Percentiles rank a stretch among this genome's conserved stretches.
These are phyloP conservation scores for Candida methanosorbosa DNA, from an alignment of 805 yeast species.

Conservation along the genomic window DNA sequence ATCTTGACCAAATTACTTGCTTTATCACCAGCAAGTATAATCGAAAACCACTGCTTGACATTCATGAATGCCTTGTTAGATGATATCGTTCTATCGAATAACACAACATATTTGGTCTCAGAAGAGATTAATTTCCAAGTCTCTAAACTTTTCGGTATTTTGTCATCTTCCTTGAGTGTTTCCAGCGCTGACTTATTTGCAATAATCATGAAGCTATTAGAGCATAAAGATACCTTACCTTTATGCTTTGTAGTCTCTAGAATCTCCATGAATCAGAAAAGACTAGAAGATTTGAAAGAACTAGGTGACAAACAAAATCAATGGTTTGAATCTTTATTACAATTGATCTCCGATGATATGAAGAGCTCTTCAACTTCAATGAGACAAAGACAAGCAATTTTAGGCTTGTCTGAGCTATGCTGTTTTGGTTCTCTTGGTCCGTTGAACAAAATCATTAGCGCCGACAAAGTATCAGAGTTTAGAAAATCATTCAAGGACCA, in stretches of 20 bases:
- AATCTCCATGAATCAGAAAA: constrained; percentile 22
- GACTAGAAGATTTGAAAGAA: constrained; percentile 7
- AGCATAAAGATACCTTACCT: constrained; percentile 17
- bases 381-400: constrained; percentile 23
- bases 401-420: constrained; percentile 33
- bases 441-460: constrained; percentile 1
- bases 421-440: constrained; percentile 40
- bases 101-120: no score
- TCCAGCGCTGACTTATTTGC: no score
- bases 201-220: constrained; percentile 8
- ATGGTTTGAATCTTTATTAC: constrained; percentile 9
- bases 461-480: constrained; percentile 13
- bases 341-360: constrained; percentile 6
- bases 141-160: no score
- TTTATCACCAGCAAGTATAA: no score
- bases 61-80: no score
- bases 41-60: no score
- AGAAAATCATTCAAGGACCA: constrained; percentile 17
- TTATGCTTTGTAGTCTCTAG: constrained; percentile 40
- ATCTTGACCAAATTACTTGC: no score
- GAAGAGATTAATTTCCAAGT: no score
- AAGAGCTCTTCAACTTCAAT: constrained; percentile 10
- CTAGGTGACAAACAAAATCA: constrained; percentile 6
- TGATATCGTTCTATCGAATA: no score
- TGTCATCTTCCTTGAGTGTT: no score